These are phyloP conservation scores for Parafenestella ontariensis DNA, from an alignment of 2,329 filamentous ascomycete species.

Conservation along the genomic window DNA sequence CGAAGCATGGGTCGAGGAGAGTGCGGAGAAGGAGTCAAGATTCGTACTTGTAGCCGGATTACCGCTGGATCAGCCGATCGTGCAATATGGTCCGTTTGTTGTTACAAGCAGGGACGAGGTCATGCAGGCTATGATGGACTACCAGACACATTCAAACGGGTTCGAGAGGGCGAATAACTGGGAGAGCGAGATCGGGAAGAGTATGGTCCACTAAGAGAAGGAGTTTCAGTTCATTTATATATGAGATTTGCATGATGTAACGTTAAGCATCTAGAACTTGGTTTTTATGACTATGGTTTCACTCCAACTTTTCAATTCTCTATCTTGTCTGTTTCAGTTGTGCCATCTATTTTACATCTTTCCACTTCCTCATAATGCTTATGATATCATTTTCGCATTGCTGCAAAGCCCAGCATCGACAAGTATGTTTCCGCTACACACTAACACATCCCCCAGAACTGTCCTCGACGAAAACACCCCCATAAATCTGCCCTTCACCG, in stretches of 20 bases:
- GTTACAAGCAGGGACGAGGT: slow-evolving; percentile 46
- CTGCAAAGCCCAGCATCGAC: too few relatives aligned
- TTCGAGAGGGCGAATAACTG: slow-evolving; percentile 74
- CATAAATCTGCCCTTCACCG: slow-evolving; percentile 39
- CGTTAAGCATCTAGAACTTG: background rate
- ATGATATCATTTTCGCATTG: too few relatives aligned
- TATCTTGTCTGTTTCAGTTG: too few relatives aligned
- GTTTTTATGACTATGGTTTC: background rate
- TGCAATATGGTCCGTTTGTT: slow-evolving; percentile 51
- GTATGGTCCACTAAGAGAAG: slow-evolving; percentile 35
- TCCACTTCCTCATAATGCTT: too few relatives aligned
- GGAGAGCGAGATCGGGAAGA: slow-evolving; percentile 71
- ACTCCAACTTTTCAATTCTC: background rate
- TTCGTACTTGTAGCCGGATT: slow-evolving; percentile 79
- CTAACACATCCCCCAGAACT: slow-evolving; percentile 30
- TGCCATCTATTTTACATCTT: too few relatives aligned
- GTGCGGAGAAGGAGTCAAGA: slow-evolving; percentile 64
- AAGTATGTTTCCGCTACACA: slow-evolving; percentile 13
- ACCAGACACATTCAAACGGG: slow-evolving; percentile 45
- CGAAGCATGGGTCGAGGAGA: slow-evolving; percentile 70
- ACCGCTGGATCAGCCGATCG: slow-evolving; percentile 54
- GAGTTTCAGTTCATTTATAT: background rate
- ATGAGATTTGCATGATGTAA: background rate
- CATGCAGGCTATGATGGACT: slow-evolving; percentile 48
- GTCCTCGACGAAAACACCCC: slow-evolving; percentile 41